Conservation (phyloP, 169 alveolate species). For the Babesia caballi region DNA sequence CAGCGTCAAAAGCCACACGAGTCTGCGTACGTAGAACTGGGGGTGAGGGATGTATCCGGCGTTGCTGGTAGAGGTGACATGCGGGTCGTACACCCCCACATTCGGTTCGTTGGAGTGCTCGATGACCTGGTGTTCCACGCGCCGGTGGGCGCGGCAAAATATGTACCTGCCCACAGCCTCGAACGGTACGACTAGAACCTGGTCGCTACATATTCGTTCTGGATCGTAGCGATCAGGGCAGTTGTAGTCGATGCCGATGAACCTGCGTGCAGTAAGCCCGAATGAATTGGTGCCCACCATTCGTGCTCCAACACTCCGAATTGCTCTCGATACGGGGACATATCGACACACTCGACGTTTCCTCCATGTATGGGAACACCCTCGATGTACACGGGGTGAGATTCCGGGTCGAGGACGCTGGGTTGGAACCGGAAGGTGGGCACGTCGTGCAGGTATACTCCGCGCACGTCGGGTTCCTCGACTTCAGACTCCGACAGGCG, state of each 20-base stretch:
- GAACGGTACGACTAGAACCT: slow-evolving; percentile 17
- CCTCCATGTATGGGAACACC: slow-evolving; percentile 45
- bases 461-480: slow-evolving; percentile 41
- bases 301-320: slow-evolving; percentile 38
- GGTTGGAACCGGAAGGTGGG: slow-evolving; percentile 13
- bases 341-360: slow-evolving; percentile 36
- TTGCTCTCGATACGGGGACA: slow-evolving; percentile 53
- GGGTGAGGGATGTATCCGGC: slow-evolving; percentile 31
- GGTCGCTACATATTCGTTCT: slow-evolving; percentile 4
- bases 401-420: slow-evolving; percentile 35
- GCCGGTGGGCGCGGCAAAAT: slow-evolving; percentile 58
- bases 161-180: slow-evolving; percentile 47
- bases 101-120: slow-evolving; percentile 3
- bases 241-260: slow-evolving; percentile 31
- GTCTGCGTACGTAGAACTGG: slow-evolving; percentile 22
- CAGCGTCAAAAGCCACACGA: neutral
- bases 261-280: slow-evolving; percentile 9
- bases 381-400: slow-evolving; percentile 32
- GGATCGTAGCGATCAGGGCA: slow-evolving; percentile 52
- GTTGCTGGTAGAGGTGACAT: slow-evolving; percentile 11
- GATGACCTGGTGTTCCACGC: slow-evolving; percentile 42
- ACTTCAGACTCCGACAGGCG: slow-evolving; percentile 46
- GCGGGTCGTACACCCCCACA: slow-evolving; percentile 57
- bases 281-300: slow-evolving; percentile 12
- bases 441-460: slow-evolving; percentile 40